These are phyloP conservation scores for Diaporthe vexans DNA, from an alignment of 2,329 filamentous ascomycete species.

Conservation along the genomic window DNA sequence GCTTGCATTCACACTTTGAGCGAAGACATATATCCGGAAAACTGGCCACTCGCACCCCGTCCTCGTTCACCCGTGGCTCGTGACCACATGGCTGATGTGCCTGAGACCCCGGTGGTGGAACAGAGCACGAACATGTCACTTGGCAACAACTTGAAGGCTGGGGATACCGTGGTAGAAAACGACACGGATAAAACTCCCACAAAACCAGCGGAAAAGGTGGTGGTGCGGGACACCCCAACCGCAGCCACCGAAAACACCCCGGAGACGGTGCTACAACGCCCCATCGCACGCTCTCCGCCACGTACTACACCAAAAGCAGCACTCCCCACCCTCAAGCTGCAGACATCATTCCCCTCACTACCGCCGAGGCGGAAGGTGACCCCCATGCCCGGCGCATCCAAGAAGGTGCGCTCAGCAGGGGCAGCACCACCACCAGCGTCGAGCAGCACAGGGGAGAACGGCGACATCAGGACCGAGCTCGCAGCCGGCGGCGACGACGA, in stretches of 20 bases:
- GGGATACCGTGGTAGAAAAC: neutral
- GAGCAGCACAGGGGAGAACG: conserved; percentile 7
- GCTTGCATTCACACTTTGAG: no score
- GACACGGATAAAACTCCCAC: conserved; percentile 9
- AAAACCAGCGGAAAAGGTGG: neutral
- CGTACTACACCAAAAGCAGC: conserved; percentile 30
- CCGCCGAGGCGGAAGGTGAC: conserved; percentile 31
- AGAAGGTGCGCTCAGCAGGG: conserved; percentile 2
- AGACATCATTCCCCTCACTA: conserved; percentile 49
- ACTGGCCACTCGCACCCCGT: conserved; percentile 17
- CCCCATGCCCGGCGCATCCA: conserved; percentile 26
- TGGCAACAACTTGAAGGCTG: neutral
- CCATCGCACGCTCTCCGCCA: conserved; percentile 4
- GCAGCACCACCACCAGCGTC: neutral
- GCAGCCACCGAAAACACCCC: neutral
- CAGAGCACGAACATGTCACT: neutral
- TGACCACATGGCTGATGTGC: neutral
- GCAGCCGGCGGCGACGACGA: conserved; percentile 44
- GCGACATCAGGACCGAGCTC: conserved; percentile 46
- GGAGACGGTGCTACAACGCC: neutral
- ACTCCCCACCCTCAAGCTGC: conserved; percentile 40
- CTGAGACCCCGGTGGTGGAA: conserved; percentile 10
- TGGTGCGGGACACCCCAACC: neutral
- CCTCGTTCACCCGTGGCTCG: neutral
- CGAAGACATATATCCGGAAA: neutral